Percentiles rank a stretch among this genome's conserved stretches.
These are phyloP conservation scores for Dactylonectria estremocensis DNA, from an alignment of 2,329 filamentous ascomycete species.

Conservation along the genomic window DNA sequence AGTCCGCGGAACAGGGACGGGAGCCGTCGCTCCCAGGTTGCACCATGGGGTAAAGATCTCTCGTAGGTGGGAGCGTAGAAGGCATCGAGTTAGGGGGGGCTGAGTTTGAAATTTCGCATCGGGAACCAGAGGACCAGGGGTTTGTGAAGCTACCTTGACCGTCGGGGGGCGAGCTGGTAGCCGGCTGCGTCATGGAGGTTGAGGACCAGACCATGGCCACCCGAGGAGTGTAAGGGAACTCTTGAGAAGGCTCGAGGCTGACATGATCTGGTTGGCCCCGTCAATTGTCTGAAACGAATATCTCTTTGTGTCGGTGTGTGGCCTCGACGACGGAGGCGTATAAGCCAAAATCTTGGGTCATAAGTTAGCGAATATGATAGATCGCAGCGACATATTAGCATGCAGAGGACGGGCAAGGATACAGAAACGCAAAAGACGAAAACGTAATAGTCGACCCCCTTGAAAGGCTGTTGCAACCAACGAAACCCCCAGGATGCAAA, in stretches of 20 bases:
- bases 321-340: slow-evolving; percentile 87
- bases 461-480: not conserved
- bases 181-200: slow-evolving; percentile 24
- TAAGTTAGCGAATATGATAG: slow-evolving; percentile 4
- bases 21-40: slow-evolving; percentile 20
- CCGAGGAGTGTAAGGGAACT: slow-evolving; percentile 47
- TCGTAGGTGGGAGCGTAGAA: slow-evolving; percentile 17
- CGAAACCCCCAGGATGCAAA: not conserved
- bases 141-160: slow-evolving; percentile 16
- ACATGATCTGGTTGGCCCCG: slow-evolving; percentile 49
- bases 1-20: slow-evolving; percentile 38
- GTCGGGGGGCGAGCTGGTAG: slow-evolving; percentile 10
- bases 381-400: not conserved
- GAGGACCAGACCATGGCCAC: slow-evolving; percentile 59
- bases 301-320: slow-evolving; percentile 84
- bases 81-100: slow-evolving; percentile 20
- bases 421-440: not conserved
- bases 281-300: slow-evolving; percentile 78
- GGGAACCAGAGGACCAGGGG: slow-evolving; percentile 8
- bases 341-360: slow-evolving; percentile 78
- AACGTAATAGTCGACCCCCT: too few relatives aligned
- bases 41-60: slow-evolving; percentile 20
- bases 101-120: slow-evolving; percentile 30
- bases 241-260: slow-evolving; percentile 37
- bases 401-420: not conserved